Percentiles rank a stretch among this genome's conserved stretches.
phyloP scores from a whole-genome alignment of 108 stramenopile genomes.

The Seminavis robusta region DNA sequence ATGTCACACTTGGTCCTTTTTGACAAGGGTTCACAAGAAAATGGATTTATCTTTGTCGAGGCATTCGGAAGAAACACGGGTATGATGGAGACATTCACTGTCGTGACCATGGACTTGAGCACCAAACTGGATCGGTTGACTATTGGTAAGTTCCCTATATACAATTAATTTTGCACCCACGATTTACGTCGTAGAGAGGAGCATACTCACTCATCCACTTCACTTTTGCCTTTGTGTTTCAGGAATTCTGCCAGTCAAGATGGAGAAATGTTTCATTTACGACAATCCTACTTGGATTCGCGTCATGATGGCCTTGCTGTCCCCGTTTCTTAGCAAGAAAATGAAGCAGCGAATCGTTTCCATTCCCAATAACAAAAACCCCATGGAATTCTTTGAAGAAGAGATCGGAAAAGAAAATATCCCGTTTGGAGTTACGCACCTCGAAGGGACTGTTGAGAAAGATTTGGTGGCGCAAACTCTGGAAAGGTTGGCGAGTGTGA shows the following conservation, averaged over 20 bases:
- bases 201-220: too few relatives aligned
- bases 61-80: constrained; percentile 42
- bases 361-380: too few relatives aligned
- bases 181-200: too few relatives aligned
- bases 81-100: constrained; percentile 49
- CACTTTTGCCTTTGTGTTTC: too few relatives aligned
- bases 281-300: constrained; percentile 13
- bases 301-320: constrained; percentile 14
- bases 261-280: constrained; percentile 24
- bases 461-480: too few relatives aligned
- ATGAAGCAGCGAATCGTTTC: too few relatives aligned
- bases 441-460: too few relatives aligned
- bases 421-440: too few relatives aligned
- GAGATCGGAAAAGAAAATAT: too few relatives aligned
- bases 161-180: too few relatives aligned
- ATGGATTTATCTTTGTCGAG: constrained; percentile 48
- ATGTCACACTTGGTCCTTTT: constrained; percentile 50
- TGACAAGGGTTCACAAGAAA: constrained; percentile 45
- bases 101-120: constrained; percentile 52
- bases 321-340: constrained; percentile 29
- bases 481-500: too few relatives aligned
- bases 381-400: too few relatives aligned
- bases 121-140: constrained; percentile 54
- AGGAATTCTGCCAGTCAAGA: constrained; percentile 61
- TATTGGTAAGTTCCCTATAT: constrained; percentile 60